phyloP scores from a whole-genome alignment of 305 asterid genomes.

The Fraxinus ornus region DNA sequence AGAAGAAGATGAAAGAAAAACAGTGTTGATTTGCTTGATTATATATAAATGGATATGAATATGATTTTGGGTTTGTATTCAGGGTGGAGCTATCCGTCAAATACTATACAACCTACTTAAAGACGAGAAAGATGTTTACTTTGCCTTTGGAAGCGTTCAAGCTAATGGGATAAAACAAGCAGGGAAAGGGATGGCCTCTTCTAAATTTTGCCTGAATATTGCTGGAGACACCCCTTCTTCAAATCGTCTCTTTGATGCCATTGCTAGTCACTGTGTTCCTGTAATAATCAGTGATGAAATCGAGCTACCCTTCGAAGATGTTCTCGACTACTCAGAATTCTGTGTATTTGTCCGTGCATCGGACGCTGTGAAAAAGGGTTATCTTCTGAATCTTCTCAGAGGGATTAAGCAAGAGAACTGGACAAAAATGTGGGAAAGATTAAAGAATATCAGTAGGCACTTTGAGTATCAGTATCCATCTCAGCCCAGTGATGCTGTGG shows the following conservation, averaged over 20 bases:
- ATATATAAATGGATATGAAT: neutral
- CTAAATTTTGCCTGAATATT: slow-evolving; percentile 78
- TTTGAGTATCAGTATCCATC: slow-evolving; percentile 80
- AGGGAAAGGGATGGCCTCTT: slow-evolving; percentile 70
- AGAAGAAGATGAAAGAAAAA: neutral
- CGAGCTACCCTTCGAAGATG: slow-evolving; percentile 81
- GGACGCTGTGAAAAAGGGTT: slow-evolving; percentile 65
- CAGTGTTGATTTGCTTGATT: neutral
- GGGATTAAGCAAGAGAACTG: slow-evolving; percentile 56
- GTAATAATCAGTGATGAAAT: slow-evolving; percentile 88
- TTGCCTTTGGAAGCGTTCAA: slow-evolving; percentile 59
- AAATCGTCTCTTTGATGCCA: slow-evolving; percentile 87
- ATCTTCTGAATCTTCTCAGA: slow-evolving; percentile 65
- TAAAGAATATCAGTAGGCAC: slow-evolving; percentile 47
- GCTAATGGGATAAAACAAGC: slow-evolving; percentile 54
- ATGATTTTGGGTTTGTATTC: slow-evolving; percentile 17
- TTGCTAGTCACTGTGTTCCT: slow-evolving; percentile 81
- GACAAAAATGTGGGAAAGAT: slow-evolving; percentile 76
- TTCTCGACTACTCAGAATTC: slow-evolving; percentile 71
- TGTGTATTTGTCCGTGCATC: slow-evolving; percentile 58
- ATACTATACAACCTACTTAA: slow-evolving; percentile 67
- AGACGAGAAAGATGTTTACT: slow-evolving; percentile 63
- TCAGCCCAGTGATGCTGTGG: slow-evolving; percentile 68
- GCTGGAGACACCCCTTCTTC: slow-evolving; percentile 99
- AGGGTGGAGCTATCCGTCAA: slow-evolving; percentile 88